These are phyloP conservation scores for Pyrenophora teres DNA, from an alignment of 2,329 filamentous ascomycete genomes.

Conservation along the genomic window DNA sequence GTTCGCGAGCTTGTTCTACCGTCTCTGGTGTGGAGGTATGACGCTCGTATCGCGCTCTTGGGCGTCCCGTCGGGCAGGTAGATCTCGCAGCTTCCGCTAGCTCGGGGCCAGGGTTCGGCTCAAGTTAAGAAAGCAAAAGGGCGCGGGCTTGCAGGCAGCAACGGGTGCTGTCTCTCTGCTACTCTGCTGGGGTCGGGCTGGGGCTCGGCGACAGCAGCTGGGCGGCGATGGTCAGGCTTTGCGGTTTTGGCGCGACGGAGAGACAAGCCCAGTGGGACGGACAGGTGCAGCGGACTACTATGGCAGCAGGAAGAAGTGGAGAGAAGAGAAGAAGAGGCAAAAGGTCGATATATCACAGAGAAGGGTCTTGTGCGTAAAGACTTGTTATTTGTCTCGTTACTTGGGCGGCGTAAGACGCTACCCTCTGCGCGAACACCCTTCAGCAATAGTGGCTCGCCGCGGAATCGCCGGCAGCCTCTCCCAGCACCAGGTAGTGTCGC, in stretches of 20 bases:
- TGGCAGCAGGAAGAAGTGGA: neutral
- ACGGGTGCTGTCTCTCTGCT: neutral
- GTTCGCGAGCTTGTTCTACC: slow-evolving; percentile 15
- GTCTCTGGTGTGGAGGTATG: slow-evolving; percentile 29
- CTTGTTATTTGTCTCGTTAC: slow-evolving; percentile 13
- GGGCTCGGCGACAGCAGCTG: neutral
- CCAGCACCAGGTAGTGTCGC: slow-evolving; percentile 14
- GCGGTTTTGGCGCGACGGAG: neutral
- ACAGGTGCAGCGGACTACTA: neutral
- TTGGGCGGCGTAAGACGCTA: slow-evolving; percentile 17
- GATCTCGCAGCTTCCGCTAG: slow-evolving; percentile 27
- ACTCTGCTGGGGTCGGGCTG: neutral
- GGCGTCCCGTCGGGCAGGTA: slow-evolving; percentile 24
- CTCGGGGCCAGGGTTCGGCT: slow-evolving; percentile 7
- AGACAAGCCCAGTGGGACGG: slow-evolving; percentile 1
- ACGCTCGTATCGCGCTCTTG: slow-evolving; percentile 29
- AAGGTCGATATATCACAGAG: neutral
- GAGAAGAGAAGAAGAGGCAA: neutral
- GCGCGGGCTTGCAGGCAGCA: neutral
- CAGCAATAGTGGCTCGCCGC: slow-evolving; percentile 25
- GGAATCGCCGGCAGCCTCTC: slow-evolving; percentile 22
- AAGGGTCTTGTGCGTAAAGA: slow-evolving; percentile 1
- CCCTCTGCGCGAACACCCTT: slow-evolving; percentile 20
- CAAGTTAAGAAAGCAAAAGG: neutral
- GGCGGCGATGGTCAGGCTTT: neutral